A percentile compares a stretch with the other conserved stretches of the same genome.
Evolutionary conservation across 2,329 filamentous ascomycete genomes (phyloP).

Genomic region (Cercospora sp.): DNA sequence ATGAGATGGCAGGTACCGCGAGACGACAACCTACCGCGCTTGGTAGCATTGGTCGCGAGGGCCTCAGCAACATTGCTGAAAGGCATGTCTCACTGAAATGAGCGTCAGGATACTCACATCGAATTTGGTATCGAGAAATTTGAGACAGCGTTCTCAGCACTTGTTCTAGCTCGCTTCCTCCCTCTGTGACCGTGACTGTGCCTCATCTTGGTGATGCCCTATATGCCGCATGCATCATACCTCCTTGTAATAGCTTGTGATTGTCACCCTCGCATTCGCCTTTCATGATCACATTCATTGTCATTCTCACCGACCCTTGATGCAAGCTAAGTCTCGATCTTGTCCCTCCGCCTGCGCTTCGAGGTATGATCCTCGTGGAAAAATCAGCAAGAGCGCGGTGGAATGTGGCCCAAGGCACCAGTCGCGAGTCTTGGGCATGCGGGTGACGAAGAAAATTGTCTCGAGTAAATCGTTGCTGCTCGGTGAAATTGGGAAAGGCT

Average conservation of each 20-base stretch:
- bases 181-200: neutral
- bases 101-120: neutral
- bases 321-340: neutral
- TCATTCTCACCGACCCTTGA: neutral
- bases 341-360: neutral
- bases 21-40: neutral
- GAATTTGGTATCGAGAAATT: conserved; percentile 9
- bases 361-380: neutral
- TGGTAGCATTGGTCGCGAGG: neutral
- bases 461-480: neutral
- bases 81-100: neutral
- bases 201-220: neutral
- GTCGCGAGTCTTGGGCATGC: neutral
- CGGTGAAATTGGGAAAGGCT: neutral
- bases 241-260: neutral
- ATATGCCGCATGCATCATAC: neutral
- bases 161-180: neutral
- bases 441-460: neutral
- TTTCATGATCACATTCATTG: neutral
- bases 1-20: conserved; percentile 11
- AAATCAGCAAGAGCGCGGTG: no score
- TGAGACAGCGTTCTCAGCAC: conserved; percentile 15
- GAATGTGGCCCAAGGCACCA: no score
- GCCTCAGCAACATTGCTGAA: conserved; percentile 1
- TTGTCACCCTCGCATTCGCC: neutral